Evolutionary conservation across 495 filamentous ascomycete genomes (phyloP).

Genomic region (Immersiella caudata): DNA sequence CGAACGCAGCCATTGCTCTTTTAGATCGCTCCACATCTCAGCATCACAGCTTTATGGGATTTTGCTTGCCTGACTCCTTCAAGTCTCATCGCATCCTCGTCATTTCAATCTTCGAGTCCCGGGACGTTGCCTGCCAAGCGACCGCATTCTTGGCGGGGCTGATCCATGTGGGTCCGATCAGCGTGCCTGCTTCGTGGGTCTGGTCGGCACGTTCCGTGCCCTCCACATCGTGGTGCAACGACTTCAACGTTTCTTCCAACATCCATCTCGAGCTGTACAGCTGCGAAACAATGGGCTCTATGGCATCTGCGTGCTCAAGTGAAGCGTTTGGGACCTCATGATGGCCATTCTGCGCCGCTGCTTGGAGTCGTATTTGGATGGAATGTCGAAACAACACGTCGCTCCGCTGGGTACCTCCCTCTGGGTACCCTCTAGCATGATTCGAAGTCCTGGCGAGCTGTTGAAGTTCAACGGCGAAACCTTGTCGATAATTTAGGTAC

Average conservation of each 20-base stretch:
- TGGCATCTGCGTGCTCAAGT: neutral
- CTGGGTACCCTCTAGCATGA: neutral
- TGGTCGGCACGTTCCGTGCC: neutral
- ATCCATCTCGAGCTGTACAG: neutral
- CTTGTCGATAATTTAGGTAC: neutral
- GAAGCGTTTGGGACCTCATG: too few relatives aligned
- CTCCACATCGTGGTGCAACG: neutral
- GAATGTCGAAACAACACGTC: too few relatives aligned
- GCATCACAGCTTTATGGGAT: neutral
- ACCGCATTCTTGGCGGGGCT: slow-evolving; percentile 7
- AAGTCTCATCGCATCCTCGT: neutral
- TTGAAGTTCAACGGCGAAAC: neutral
- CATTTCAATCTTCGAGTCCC: neutral
- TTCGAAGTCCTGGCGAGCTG: neutral
- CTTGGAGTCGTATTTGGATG: too few relatives aligned
- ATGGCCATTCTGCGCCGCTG: too few relatives aligned
- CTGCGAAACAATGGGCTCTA: too few relatives aligned
- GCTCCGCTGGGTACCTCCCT: too few relatives aligned
- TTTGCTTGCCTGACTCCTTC: neutral
- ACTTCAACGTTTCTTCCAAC: neutral
- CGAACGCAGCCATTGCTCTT: neutral
- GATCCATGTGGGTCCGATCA: slow-evolving; percentile 4
- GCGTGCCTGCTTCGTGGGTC: neutral
- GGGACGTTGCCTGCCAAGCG: slow-evolving; percentile 6
- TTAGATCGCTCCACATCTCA: neutral